A percentile compares a stretch with the other conserved stretches of the same genome.
Evolutionary conservation across 768 basidiomycete genomes (phyloP).

Genomic region (Kwoniella dendrophila): DNA sequence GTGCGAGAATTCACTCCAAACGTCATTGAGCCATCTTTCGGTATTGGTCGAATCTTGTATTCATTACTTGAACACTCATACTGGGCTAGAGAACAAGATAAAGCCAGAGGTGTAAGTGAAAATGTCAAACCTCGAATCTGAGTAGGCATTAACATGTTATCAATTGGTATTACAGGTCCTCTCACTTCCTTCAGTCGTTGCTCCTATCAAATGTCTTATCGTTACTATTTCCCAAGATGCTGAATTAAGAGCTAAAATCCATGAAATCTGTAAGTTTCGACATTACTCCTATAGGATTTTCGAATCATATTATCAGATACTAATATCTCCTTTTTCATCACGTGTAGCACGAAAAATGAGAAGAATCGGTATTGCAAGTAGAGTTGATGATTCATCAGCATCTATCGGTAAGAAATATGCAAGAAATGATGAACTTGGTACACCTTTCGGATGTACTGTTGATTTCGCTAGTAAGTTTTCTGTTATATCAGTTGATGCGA

Average conservation of each 20-base stretch:
- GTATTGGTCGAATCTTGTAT: conserved; percentile 93
- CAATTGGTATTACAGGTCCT: conserved; percentile 70
- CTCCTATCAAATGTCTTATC: conserved; percentile 95
- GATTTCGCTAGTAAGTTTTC: conserved; percentile 80
- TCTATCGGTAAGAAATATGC: conserved; percentile 97
- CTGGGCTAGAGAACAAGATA: conserved; percentile 91
- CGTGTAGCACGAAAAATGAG: conserved; percentile 77
- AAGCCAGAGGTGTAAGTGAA: conserved; percentile 78
- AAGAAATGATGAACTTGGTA: conserved; percentile 96
- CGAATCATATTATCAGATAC: conserved; percentile 5
- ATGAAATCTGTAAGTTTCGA: conserved; percentile 89
- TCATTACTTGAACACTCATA: conserved; percentile 90
- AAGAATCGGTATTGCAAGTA: conserved; percentile 81
- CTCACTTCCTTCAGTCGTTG: conserved; percentile 83
- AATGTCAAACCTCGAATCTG: neutral
- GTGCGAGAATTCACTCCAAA: conserved; percentile 95
- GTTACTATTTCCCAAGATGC: conserved; percentile 86
- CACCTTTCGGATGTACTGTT: conserved; percentile 92
- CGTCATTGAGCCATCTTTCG: conserved; percentile 98
- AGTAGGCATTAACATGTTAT: neutral
- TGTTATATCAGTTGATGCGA: neutral
- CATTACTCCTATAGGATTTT: neutral
- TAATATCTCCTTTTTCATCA: too few species aligned
- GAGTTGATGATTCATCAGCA: conserved; percentile 93
- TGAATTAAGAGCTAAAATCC: conserved; percentile 78